Conservation (phyloP, 2,329 filamentous ascomycete species). For the Coleophoma eucalyptorum region DNA sequence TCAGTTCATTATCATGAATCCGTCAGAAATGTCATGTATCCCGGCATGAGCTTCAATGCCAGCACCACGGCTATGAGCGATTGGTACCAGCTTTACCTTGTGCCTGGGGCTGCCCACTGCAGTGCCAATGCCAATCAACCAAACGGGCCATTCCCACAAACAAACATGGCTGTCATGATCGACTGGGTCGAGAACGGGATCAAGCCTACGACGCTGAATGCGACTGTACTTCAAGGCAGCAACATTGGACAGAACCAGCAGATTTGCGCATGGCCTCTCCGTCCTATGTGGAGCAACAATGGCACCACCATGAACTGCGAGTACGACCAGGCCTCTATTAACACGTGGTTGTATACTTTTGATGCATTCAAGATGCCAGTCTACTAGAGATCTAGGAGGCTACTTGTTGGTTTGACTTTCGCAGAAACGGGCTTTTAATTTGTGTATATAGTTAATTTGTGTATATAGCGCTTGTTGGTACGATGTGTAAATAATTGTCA, state of each 20-base stretch:
- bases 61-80: conserved; percentile 26
- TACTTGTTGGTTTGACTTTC: too few relatives aligned
- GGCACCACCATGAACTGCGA: conserved; percentile 20
- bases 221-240: conserved; percentile 27
- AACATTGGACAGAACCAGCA: conserved; percentile 30
- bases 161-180: conserved; percentile 67
- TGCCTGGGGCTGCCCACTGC: conserved; percentile 47
- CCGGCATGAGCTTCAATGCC: conserved; percentile 27
- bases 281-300: conserved; percentile 23
- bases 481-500: too few relatives aligned
- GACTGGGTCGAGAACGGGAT: conserved; percentile 61
- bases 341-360: conserved; percentile 24
- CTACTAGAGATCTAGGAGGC: background rate
- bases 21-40: conserved; percentile 40
- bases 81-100: conserved; percentile 46
- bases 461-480: too few relatives aligned
- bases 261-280: conserved; percentile 34
- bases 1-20: conserved; percentile 48
- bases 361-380: conserved; percentile 2
- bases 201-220: conserved; percentile 31
- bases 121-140: conserved; percentile 37
- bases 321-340: conserved; percentile 16
- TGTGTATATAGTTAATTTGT: too few relatives aligned
- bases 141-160: conserved; percentile 30
- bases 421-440: too few relatives aligned